Conservation (phyloP, 1,139 yeast species). For the Diutina catenulata region DNA sequence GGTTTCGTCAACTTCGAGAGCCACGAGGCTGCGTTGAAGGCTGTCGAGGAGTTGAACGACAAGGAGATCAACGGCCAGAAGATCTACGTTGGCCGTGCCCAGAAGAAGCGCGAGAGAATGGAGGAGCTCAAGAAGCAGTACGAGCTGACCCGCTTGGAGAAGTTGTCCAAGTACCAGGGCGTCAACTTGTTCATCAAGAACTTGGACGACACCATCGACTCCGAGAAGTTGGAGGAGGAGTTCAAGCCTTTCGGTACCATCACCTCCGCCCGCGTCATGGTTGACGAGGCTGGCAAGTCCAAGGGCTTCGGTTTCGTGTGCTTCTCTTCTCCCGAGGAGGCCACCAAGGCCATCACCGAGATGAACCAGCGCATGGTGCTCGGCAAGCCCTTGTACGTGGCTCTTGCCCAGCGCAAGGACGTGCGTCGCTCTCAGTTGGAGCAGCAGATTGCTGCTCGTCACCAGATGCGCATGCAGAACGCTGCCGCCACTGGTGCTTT, state of each 20-base stretch:
- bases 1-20: slow-evolving; percentile 87
- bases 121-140: slow-evolving; percentile 94
- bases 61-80: slow-evolving; percentile 74
- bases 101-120: slow-evolving; percentile 95
- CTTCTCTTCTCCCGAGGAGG: slow-evolving; percentile 97
- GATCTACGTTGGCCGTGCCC: slow-evolving; percentile 97
- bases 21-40: slow-evolving; percentile 83
- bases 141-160: slow-evolving; percentile 88
- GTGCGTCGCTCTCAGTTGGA: slow-evolving; percentile 95
- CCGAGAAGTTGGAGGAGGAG: slow-evolving; percentile 85
- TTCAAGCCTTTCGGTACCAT: slow-evolving; percentile 89
- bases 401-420: slow-evolving; percentile 97
- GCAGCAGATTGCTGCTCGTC: slow-evolving; percentile 97
- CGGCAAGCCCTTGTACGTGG: slow-evolving; percentile 96
- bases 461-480: slow-evolving; percentile 97
- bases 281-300: slow-evolving; percentile 88
- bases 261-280: slow-evolving; percentile 95
- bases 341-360: slow-evolving; percentile 96
- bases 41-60: slow-evolving; percentile 89
- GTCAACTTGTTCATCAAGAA: slow-evolving; percentile 94
- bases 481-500: slow-evolving; percentile 80
- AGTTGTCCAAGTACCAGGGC: slow-evolving; percentile 92
- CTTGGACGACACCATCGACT: slow-evolving; percentile 87
- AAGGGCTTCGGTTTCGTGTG: slow-evolving; percentile 99
- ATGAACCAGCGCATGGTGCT: slow-evolving; percentile 96